Percentiles rank a stretch among this genome's conserved stretches.
Conservation (phyloP, 2,329 filamentous ascomycete genomes). For the Beauveria asiatica region DNA sequence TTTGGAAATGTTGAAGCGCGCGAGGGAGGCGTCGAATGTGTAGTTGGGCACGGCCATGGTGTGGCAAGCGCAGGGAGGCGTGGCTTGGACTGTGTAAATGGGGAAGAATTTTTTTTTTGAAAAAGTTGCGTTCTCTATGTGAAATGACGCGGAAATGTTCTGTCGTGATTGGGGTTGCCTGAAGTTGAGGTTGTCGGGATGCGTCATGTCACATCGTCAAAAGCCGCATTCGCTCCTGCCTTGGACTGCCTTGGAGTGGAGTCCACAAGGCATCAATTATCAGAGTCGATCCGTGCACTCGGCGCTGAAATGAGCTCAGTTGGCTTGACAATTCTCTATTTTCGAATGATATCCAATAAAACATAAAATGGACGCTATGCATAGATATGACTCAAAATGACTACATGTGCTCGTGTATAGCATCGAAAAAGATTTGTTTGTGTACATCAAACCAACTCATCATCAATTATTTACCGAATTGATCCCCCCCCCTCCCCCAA, state of each 20-base stretch:
- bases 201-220: neutral
- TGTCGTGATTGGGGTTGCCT: neutral
- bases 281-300: neutral
- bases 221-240: neutral
- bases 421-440: neutral
- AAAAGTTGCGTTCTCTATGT: too few species aligned
- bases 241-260: neutral
- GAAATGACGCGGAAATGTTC: neutral
- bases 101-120: too few species aligned
- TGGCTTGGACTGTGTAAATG: neutral
- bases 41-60: slow-evolving; percentile 1
- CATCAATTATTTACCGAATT: neutral
- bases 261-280: slow-evolving; percentile 3
- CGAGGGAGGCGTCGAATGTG: slow-evolving; percentile 13
- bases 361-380: too few species aligned
- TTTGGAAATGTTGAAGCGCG: slow-evolving; percentile 5
- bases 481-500: too few species aligned
- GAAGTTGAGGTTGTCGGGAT: slow-evolving; percentile 14
- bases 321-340: too few species aligned
- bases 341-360: neutral
- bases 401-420: neutral
- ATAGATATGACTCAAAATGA: slow-evolving; percentile 4
- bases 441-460: neutral
- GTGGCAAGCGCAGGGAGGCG: neutral
- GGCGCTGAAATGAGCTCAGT: too few species aligned